A percentile compares a stretch with the other conserved stretches of the same genome.
phyloP scores from a whole-genome alignment of 306 rosid genomes.

The Corylus heterophylla region DNA sequence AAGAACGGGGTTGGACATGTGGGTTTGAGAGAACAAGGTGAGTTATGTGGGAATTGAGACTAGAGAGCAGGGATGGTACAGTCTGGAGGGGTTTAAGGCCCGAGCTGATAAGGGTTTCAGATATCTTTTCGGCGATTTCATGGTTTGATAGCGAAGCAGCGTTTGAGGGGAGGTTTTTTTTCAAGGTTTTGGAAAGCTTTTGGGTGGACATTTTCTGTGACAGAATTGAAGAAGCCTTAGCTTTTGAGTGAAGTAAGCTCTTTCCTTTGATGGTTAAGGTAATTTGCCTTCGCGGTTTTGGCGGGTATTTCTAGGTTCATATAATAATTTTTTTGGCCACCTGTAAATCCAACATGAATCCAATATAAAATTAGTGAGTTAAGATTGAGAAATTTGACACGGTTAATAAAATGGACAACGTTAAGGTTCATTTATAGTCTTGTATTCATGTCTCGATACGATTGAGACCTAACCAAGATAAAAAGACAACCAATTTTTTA shows the following conservation, averaged over 20 bases:
- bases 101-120: conserved; percentile 31
- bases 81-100: conserved; percentile 34
- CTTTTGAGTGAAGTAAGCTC: neutral
- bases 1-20: conserved; percentile 28
- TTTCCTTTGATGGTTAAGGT: too few relatives aligned
- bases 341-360: too few relatives aligned
- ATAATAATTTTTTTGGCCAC: too few relatives aligned
- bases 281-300: too few relatives aligned
- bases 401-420: too few relatives aligned
- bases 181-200: conserved; percentile 29
- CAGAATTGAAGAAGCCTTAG: conserved; percentile 5
- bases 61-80: conserved; percentile 39
- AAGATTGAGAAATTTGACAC: too few relatives aligned
- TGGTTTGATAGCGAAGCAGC: conserved; percentile 26
- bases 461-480: too few relatives aligned
- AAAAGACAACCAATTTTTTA: too few relatives aligned
- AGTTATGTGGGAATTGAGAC: conserved; percentile 47
- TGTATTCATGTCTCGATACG: too few relatives aligned
- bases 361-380: too few relatives aligned
- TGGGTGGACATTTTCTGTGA: conserved; percentile 41
- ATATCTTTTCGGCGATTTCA: conserved; percentile 40
- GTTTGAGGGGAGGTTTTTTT: conserved; percentile 22
- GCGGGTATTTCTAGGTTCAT: too few relatives aligned
- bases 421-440: too few relatives aligned
- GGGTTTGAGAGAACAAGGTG: conserved; percentile 65